phyloP scores from a whole-genome alignment of 1,284 basidiomycete species.

The Sporisorium reilianum region DNA sequence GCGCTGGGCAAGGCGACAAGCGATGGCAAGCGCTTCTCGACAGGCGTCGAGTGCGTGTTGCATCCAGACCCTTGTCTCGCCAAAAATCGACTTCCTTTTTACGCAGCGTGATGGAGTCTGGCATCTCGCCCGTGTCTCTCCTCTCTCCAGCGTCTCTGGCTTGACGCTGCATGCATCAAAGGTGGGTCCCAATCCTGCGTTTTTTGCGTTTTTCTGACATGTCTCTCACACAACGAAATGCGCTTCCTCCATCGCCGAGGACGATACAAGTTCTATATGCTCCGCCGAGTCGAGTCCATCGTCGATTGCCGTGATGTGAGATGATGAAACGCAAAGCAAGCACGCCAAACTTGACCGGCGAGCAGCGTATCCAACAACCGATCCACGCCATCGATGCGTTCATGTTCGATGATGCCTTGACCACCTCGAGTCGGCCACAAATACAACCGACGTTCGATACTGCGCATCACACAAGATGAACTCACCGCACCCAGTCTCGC shows the following conservation, averaged over 20 bases:
- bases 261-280: neutral
- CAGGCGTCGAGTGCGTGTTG: neutral
- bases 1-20: conserved; percentile 1
- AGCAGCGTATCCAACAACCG: no score
- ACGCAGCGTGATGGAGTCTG: neutral
- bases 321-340: no score
- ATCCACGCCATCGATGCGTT: no score
- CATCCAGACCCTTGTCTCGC: conserved; percentile 25
- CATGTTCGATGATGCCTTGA: no score
- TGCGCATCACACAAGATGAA: no score
- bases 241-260: neutral
- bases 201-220: neutral
- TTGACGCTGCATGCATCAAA: conserved; percentile 6
- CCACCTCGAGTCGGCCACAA: no score
- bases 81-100: neutral
- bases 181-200: no score
- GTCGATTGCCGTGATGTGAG: no score
- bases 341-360: no score
- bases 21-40: neutral
- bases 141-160: neutral
- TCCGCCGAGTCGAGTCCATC: no score
- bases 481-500: no score
- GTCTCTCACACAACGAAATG: neutral
- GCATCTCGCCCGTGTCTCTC: neutral
- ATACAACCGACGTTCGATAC: no score